These are phyloP conservation scores for Daldinia eschscholtzii DNA, from an alignment of 2,329 filamentous ascomycete species.

Conservation along the genomic window DNA sequence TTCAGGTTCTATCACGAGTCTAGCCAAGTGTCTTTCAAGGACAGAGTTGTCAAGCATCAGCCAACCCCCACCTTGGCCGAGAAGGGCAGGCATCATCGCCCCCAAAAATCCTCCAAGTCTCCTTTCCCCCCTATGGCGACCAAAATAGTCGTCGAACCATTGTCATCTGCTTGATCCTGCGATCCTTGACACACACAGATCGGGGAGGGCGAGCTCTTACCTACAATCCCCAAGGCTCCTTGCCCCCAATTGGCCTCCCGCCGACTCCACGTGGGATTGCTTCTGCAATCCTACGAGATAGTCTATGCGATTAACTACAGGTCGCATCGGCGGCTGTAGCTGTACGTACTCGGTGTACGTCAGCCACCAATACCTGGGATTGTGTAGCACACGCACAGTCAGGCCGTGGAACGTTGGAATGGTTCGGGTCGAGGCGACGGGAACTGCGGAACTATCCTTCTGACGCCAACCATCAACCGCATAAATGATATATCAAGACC, in stretches of 20 bases:
- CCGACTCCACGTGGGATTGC: slow-evolving; percentile 35
- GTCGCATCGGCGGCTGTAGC: slow-evolving; percentile 22
- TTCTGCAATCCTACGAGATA: slow-evolving; percentile 34
- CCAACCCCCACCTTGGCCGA: slow-evolving; percentile 19
- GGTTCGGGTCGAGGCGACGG: slow-evolving; percentile 27
- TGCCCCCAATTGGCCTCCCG: slow-evolving; percentile 24
- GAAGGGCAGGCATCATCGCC: slow-evolving; percentile 25
- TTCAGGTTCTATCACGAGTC: not conserved
- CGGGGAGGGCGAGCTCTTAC: slow-evolving; percentile 21
- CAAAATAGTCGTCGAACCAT: slow-evolving; percentile 23
- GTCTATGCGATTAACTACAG: slow-evolving; percentile 30
- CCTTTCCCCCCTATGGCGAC: slow-evolving; percentile 19
- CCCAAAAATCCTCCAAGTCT: slow-evolving; percentile 34
- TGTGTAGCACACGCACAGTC: slow-evolving; percentile 20
- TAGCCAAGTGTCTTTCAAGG: slow-evolving; percentile 2
- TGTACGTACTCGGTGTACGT: slow-evolving; percentile 21
- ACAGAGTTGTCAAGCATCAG: slow-evolving; percentile 22
- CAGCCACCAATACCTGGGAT: slow-evolving; percentile 9
- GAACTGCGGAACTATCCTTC: slow-evolving; percentile 31
- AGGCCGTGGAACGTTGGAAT: slow-evolving; percentile 28
- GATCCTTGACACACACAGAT: slow-evolving; percentile 26
- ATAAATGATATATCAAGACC: slow-evolving; percentile 22
- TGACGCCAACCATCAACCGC: slow-evolving; percentile 12
- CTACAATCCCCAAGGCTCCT: slow-evolving; percentile 3
- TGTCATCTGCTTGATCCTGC: slow-evolving; percentile 39